Evolutionary conservation across 495 filamentous ascomycete species (phyloP).

Genomic region (Elasticomyces elasticus): DNA sequence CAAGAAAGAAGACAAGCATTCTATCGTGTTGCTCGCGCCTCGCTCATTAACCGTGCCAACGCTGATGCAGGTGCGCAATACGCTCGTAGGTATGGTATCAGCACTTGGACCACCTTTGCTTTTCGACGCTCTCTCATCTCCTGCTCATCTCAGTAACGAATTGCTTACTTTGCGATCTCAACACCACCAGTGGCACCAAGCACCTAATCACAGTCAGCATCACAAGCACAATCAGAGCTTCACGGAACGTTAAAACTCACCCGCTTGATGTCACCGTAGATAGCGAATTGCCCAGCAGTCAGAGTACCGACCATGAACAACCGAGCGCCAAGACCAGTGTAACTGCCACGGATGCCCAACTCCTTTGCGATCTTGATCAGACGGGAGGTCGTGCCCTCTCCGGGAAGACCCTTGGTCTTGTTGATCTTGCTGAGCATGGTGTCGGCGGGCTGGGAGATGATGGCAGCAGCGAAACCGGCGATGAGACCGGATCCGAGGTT

Average conservation of each 20-base stretch:
- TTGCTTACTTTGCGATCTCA: conserved; percentile 2
- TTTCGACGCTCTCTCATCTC: neutral
- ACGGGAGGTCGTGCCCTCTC: conserved; percentile 84
- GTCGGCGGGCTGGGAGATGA: conserved; percentile 96
- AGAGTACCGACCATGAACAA: conserved; percentile 76
- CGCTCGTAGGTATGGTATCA: neutral
- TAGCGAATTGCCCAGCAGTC: conserved; percentile 92
- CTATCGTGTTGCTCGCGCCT: neutral
- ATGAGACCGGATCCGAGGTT: conserved; percentile 94
- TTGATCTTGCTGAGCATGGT: conserved; percentile 99
- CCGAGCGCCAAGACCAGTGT: conserved; percentile 86
- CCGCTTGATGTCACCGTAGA: conserved; percentile 69
- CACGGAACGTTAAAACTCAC: conserved; percentile 7
- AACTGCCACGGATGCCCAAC: conserved; percentile 81
- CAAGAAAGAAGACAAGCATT: neutral
- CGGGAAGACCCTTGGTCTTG: conserved; percentile 94
- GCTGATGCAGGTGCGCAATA: neutral
- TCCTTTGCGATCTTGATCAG: conserved; percentile 94
- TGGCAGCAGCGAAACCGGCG: conserved; percentile 92
- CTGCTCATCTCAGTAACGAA: neutral
- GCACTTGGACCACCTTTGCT: neutral
- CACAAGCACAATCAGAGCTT: neutral
- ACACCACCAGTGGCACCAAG: conserved; percentile 52
- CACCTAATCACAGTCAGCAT: neutral
- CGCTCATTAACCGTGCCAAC: neutral